Base-by-base conservation (phyloP, 352 stramenopile genomes). In the Blastocystis hominis region DNA sequence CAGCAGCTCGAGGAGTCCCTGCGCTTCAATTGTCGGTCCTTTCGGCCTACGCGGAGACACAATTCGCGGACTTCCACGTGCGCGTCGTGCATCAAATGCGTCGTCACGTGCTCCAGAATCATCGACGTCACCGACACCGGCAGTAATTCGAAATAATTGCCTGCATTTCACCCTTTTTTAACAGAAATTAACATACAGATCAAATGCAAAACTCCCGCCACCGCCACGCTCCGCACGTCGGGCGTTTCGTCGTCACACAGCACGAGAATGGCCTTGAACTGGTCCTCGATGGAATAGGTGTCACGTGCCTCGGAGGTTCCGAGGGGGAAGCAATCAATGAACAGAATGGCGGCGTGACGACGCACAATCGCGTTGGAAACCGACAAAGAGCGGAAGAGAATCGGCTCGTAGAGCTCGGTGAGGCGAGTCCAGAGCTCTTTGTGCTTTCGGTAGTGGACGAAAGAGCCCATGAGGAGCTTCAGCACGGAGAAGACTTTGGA, bases 261-360 rank as follows among this genome's bases (percentile, higher is more conserved):
- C 36, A 80, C 44, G 15, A 80, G 50, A 20, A 80, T 80, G 24
- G 69, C 2, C 40, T 80, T 80, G 50, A 80, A 80, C 42, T 80
- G 69, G 0, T 80, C 69, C 54, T 80, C 69, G 44, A 80, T 80
- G n/a, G 69, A 80, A 36, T 80, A 80, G 20, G 24, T 44, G 3
- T 80, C 69, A 15, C 69, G 44, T 24, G 20, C 30, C 44, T 80
- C 69, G 54, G 42, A 63, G 1, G 44, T 61, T 13, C 69, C 69
- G 42, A 86, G 50, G 20, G 75, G 75, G 50, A 86, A 86, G 53
- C 59, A 72, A 42, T 86, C 63, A 15, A 24, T 86, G 59, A 86
- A 86, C 38, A 86, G 20, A 68, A 86, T 69, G 36, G 77, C 59
- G 7, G 75, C 75, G 38, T 86, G 59, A 4, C 63, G 59, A 34